These are phyloP conservation scores for Sugiyamaella valdiviana DNA, from an alignment of 805 yeast genomes.

Conservation along the genomic window DNA sequence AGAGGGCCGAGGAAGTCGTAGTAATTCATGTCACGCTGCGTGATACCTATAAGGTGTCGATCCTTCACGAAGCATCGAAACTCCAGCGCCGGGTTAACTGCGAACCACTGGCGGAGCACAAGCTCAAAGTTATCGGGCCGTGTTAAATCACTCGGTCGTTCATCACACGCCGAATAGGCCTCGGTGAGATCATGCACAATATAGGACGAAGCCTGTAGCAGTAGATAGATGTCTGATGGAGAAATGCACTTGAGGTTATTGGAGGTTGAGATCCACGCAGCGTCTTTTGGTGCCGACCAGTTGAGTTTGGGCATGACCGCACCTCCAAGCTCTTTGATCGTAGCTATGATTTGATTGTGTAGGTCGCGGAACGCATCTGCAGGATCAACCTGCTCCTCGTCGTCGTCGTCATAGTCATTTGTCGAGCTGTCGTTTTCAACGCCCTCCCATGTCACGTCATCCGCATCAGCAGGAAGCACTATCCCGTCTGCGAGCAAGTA, in stretches of 20 bases:
- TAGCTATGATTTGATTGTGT: conserved; percentile 45
- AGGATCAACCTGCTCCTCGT: conserved; percentile 35
- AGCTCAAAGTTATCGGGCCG: conserved; percentile 43
- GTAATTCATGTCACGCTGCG: conserved; percentile 82
- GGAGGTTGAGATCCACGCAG: conserved; percentile 82
- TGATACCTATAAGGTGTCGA: conserved; percentile 57
- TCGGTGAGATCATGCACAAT: conserved; percentile 75
- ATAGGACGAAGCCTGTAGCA: conserved; percentile 83
- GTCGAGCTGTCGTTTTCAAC: conserved; percentile 28
- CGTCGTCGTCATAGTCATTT: conserved; percentile 23
- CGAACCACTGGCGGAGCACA: conserved; percentile 76
- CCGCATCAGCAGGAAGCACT: conserved; percentile 45
- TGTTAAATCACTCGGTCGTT: background rate
- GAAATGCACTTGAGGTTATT: conserved; percentile 66
- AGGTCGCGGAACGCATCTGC: conserved; percentile 49
- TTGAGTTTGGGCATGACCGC: conserved; percentile 81
- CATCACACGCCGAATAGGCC: conserved; percentile 49
- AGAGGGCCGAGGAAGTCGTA: conserved; percentile 62
- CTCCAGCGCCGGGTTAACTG: conserved; percentile 83
- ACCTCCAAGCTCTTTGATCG: conserved; percentile 45
- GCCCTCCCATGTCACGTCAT: conserved; percentile 47
- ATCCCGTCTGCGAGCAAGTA: conserved; percentile 67
- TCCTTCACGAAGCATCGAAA: conserved; percentile 78
- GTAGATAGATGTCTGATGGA: conserved; percentile 68
- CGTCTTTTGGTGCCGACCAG: conserved; percentile 97